Evolutionary conservation across 2,329 filamentous ascomycete species (phyloP).

Genomic region (Tolypocladium album): DNA sequence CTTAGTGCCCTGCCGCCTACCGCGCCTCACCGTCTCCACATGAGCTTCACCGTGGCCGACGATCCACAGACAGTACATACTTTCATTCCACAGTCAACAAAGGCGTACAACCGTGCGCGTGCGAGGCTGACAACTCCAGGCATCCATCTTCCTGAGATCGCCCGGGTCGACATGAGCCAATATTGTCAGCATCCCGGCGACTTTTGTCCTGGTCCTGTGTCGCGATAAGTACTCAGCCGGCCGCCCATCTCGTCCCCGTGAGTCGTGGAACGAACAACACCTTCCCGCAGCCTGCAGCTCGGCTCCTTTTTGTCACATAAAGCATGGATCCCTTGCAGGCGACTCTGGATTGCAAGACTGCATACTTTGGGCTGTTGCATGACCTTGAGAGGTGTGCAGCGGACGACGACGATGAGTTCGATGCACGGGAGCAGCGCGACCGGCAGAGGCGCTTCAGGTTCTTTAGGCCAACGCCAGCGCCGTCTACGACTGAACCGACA

Average conservation of each 20-base stretch:
- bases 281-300: background rate
- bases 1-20: background rate
- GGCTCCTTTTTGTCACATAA: background rate
- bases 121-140: background rate
- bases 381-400: conserved; percentile 5
- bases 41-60: background rate
- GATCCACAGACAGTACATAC: background rate
- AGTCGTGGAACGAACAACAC: background rate
- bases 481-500: background rate
- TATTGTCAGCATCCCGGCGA: background rate
- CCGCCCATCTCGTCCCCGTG: background rate
- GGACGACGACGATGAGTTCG: conserved; percentile 20
- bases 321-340: background rate
- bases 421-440: conserved; percentile 19
- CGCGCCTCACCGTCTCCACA: background rate
- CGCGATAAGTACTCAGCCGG: background rate
- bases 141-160: background rate
- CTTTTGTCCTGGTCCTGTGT: too few relatives aligned
- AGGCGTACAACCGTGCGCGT: background rate
- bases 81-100: background rate
- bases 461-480: conserved; percentile 10
- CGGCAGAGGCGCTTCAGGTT: conserved; percentile 18
- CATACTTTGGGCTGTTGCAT: conserved; percentile 33
- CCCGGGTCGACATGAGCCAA: background rate
- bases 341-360: conserved; percentile 29